Evolutionary conservation across 2,329 filamentous ascomycete species (phyloP).

Genomic region (Myriosclerotinia duriaeana): DNA sequence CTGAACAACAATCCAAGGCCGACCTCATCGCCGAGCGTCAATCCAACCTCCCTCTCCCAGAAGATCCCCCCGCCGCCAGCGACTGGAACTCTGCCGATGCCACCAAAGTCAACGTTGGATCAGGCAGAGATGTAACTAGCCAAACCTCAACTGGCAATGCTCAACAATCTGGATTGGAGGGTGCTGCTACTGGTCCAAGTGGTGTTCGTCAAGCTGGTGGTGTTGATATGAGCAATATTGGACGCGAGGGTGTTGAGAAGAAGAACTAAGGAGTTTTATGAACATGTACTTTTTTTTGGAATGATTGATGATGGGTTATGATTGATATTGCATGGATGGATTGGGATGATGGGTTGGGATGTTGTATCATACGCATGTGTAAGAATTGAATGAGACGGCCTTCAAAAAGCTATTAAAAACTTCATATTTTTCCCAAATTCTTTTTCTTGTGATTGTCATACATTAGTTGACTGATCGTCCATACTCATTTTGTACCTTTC

Average conservation of each 20-base stretch:
- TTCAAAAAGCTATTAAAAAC: not conserved
- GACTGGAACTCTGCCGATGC: conserved; percentile 76
- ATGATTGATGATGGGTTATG: conserved; percentile 17
- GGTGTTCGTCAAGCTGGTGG: conserved; percentile 50
- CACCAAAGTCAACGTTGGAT: conserved; percentile 66
- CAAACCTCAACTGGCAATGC: conserved; percentile 50
- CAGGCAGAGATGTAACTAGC: conserved; percentile 45
- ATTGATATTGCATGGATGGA: not conserved
- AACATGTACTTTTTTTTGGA: not conserved
- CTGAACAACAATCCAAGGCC: conserved; percentile 51
- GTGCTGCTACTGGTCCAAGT: conserved; percentile 58
- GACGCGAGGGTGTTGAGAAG: conserved; percentile 60
- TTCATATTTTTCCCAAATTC: not conserved
- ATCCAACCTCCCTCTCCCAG: conserved; percentile 75
- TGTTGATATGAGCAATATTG: conserved; percentile 59
- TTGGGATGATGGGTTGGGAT: not conserved
- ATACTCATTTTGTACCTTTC: too few relatives aligned
- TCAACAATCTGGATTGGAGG: conserved; percentile 55
- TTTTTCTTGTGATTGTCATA: too few relatives aligned
- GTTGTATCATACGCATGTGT: conserved; percentile 4
- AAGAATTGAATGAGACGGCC: not conserved
- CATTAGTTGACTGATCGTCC: not conserved
- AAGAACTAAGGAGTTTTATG: conserved; percentile 5
- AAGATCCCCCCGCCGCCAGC: conserved; percentile 71
- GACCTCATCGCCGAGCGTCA: conserved; percentile 66